phyloP scores from a whole-genome alignment of 2,329 filamentous ascomycete species.

The Leptographium radiaticola region DNA sequence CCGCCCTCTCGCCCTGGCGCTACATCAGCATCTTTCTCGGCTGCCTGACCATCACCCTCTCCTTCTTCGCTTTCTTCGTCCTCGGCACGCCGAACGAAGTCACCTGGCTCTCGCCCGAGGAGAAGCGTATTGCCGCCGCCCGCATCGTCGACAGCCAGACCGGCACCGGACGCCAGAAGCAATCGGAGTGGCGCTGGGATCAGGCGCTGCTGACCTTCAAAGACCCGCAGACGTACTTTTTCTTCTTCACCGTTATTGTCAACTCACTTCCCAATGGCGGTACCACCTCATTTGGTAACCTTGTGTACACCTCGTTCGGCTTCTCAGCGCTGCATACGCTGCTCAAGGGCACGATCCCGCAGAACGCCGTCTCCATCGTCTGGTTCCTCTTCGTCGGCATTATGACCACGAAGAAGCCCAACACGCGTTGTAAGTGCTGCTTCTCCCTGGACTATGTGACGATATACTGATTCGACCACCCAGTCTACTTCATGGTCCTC shows the following conservation, averaged over 20 bases:
- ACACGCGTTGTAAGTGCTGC: constrained; percentile 16
- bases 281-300: constrained; percentile 17
- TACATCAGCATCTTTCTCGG: constrained; percentile 12
- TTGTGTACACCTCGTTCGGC: constrained; percentile 23
- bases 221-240: constrained; percentile 18
- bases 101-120: constrained; percentile 20
- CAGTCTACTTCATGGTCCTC: constrained; percentile 17
- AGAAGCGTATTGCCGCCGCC: constrained; percentile 24
- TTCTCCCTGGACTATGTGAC: background rate
- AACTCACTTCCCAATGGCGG: constrained; percentile 18
- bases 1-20: constrained; percentile 16
- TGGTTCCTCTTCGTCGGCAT: constrained; percentile 23
- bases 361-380: constrained; percentile 19
- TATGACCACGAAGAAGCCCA: constrained; percentile 11
- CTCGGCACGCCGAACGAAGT: constrained; percentile 21
- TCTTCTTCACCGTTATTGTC: constrained; percentile 21
- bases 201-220: constrained; percentile 17
- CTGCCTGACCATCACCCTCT: constrained; percentile 11
- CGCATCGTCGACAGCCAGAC: constrained; percentile 26
- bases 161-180: constrained; percentile 24
- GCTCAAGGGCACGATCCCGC: constrained; percentile 18
- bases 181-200: constrained; percentile 19
- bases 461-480: background rate
- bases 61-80: constrained; percentile 16
- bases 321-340: constrained; percentile 20